These are phyloP conservation scores for Saturnispora dispora DNA, from an alignment of 805 yeast species.

Conservation along the genomic window DNA sequence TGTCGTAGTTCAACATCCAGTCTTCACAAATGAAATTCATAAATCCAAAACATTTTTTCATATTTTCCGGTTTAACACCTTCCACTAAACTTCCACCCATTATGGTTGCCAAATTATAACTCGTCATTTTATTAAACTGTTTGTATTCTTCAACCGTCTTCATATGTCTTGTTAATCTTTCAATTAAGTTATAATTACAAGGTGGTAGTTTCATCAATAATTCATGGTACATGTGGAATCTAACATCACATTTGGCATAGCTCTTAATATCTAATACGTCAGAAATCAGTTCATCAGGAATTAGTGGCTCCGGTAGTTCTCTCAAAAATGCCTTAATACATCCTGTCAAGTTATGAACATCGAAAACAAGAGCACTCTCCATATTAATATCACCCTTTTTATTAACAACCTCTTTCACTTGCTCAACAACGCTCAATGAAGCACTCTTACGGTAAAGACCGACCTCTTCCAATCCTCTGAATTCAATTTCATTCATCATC, in stretches of 20 bases:
- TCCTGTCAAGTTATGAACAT: conserved; percentile 80
- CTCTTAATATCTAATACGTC: conserved; percentile 37
- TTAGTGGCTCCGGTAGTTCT: conserved; percentile 78
- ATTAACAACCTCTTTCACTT: conserved; percentile 38
- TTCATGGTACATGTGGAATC: conserved; percentile 21
- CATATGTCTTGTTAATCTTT: conserved; percentile 61
- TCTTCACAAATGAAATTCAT: conserved; percentile 47
- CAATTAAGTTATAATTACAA: conserved; percentile 59
- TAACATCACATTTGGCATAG: conserved; percentile 15
- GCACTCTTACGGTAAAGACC: conserved; percentile 76
- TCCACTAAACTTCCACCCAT: conserved; percentile 59
- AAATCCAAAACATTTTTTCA: conserved; percentile 42
- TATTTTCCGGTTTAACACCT: conserved; percentile 39
- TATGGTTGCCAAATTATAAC: conserved; percentile 85
- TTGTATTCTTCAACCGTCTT: conserved; percentile 57
- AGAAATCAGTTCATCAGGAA: conserved; percentile 58
- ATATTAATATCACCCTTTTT: conserved; percentile 38
- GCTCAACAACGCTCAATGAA: conserved; percentile 37
- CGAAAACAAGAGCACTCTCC: conserved; percentile 40
- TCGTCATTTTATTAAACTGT: conserved; percentile 72
- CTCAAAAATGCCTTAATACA: conserved; percentile 76
- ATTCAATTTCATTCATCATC: conserved; percentile 67
- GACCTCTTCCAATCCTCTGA: conserved; percentile 81
- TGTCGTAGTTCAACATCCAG: conserved; percentile 36
- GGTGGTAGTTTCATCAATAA: conserved; percentile 41